phyloP scores from a whole-genome alignment of 768 basidiomycete genomes.

The Leccinum truebloodii region DNA sequence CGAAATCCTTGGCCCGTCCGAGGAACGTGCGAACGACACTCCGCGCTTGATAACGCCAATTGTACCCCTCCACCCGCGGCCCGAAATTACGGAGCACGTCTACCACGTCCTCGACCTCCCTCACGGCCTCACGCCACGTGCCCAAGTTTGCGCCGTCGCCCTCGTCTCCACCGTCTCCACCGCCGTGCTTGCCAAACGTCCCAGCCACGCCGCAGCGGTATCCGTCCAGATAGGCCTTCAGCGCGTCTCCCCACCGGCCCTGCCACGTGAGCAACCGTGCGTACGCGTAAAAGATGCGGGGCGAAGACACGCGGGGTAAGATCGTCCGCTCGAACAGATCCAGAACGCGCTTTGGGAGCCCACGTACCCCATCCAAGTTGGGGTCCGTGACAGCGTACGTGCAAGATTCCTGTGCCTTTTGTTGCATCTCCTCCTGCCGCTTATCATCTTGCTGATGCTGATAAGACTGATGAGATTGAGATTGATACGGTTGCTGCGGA shows the following conservation, averaged over 20 bases:
- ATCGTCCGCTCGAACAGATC: slow-evolving; percentile 77
- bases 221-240: slow-evolving; percentile 82
- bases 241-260: slow-evolving; percentile 67
- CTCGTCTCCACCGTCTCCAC: neutral
- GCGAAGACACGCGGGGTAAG: slow-evolving; percentile 76
- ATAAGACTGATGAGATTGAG: neutral
- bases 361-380: slow-evolving; percentile 57
- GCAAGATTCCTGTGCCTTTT: slow-evolving; percentile 1
- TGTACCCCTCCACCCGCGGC: slow-evolving; percentile 55
- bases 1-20: slow-evolving; percentile 84
- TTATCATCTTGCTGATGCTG: neutral
- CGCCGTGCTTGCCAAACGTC: slow-evolving; percentile 55
- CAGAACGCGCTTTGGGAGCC: slow-evolving; percentile 63
- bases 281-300: slow-evolving; percentile 81
- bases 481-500: neutral
- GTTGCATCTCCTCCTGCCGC: neutral
- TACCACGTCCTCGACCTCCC: slow-evolving; percentile 81
- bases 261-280: slow-evolving; percentile 80
- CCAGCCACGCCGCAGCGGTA: slow-evolving; percentile 72
- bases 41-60: slow-evolving; percentile 86
- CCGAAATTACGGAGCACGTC: slow-evolving; percentile 85
- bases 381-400: slow-evolving; percentile 38
- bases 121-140: slow-evolving; percentile 74
- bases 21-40: slow-evolving; percentile 89
- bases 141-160: slow-evolving; percentile 60